A percentile compares a stretch with the other conserved stretches of the same genome.
Conservation (phyloP, 768 basidiomycete species). For the Dentipellis sp. region DNA sequence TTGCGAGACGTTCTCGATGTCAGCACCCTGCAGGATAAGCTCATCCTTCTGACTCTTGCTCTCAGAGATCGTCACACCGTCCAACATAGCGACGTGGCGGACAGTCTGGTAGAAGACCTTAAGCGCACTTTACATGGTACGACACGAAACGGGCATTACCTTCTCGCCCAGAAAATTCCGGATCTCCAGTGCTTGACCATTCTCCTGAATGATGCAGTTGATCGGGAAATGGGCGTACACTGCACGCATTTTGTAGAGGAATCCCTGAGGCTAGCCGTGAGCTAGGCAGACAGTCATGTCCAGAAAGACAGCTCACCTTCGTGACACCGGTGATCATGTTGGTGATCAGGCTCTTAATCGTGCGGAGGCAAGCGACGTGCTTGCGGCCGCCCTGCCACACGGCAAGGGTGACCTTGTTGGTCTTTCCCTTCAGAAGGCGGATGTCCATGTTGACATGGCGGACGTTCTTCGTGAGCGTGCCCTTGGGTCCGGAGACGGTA, state of each 20-base stretch:
- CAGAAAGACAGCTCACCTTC: constrained; percentile 46
- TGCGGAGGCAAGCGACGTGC: constrained; percentile 96
- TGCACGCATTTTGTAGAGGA: constrained; percentile 99
- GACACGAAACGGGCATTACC: constrained; percentile 32
- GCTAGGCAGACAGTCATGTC: neutral
- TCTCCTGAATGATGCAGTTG: constrained; percentile 89
- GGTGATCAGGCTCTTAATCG: constrained; percentile 87
- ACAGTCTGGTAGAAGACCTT: constrained; percentile 50
- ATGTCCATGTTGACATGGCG: constrained; percentile 95
- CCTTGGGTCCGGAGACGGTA: constrained; percentile 87
- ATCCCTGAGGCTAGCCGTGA: constrained; percentile 50
- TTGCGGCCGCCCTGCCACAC: constrained; percentile 99
- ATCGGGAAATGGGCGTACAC: constrained; percentile 99
- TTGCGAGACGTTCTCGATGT: constrained; percentile 95
- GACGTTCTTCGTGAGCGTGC: constrained; percentile 85
- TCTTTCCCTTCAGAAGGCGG: constrained; percentile 71
- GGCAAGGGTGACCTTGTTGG: constrained; percentile 75
- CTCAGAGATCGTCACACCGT: constrained; percentile 76
- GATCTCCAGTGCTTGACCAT: constrained; percentile 70
- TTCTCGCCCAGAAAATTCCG: constrained; percentile 95
- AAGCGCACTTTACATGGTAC: neutral
- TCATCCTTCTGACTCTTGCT: constrained; percentile 93
- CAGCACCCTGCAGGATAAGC: constrained; percentile 88
- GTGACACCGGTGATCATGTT: constrained; percentile 99
- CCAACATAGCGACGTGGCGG: constrained; percentile 86